These are phyloP conservation scores for Casuarina equisetifolia DNA, from an alignment of 306 rosid species.

Conservation along the genomic window DNA sequence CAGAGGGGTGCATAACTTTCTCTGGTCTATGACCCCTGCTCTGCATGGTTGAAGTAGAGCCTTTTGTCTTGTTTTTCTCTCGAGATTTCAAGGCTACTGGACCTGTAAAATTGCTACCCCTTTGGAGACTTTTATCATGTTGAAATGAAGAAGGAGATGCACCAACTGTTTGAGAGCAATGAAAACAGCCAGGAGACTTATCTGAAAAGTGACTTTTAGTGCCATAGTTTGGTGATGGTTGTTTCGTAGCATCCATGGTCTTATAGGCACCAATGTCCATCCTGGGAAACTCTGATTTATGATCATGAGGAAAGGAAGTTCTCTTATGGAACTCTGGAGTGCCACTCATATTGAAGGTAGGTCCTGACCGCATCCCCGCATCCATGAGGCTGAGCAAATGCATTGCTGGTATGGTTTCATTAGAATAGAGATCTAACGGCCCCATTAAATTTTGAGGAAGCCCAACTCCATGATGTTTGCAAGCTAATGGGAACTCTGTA, in stretches of 20 bases:
- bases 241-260: slow-evolving; percentile 42
- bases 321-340: slow-evolving; percentile 54
- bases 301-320: slow-evolving; percentile 51
- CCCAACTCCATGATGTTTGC: slow-evolving; percentile 54
- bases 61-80: slow-evolving; percentile 54
- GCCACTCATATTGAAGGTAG: slow-evolving; percentile 53
- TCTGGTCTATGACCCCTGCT: slow-evolving; percentile 36
- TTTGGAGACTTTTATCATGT: slow-evolving; percentile 37
- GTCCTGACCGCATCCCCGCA: slow-evolving; percentile 73
- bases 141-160: slow-evolving; percentile 58
- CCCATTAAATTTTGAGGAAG: slow-evolving; percentile 55
- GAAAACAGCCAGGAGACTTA: slow-evolving; percentile 56
- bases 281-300: slow-evolving; percentile 40
- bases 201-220: slow-evolving; percentile 45
- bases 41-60: slow-evolving; percentile 41
- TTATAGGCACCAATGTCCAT: slow-evolving; percentile 54
- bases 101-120: slow-evolving; percentile 37
- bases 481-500: slow-evolving; percentile 54
- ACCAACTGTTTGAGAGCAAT: slow-evolving; percentile 43
- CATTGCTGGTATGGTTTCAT: slow-evolving; percentile 95
- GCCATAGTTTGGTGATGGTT: slow-evolving; percentile 44
- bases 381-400: slow-evolving; percentile 99
- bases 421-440: slow-evolving; percentile 74
- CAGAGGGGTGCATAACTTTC: slow-evolving; percentile 23
- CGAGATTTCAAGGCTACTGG: slow-evolving; percentile 49